phyloP scores from a whole-genome alignment of 2,329 filamentous ascomycete species.

The Cordyceps fumosorosea region DNA sequence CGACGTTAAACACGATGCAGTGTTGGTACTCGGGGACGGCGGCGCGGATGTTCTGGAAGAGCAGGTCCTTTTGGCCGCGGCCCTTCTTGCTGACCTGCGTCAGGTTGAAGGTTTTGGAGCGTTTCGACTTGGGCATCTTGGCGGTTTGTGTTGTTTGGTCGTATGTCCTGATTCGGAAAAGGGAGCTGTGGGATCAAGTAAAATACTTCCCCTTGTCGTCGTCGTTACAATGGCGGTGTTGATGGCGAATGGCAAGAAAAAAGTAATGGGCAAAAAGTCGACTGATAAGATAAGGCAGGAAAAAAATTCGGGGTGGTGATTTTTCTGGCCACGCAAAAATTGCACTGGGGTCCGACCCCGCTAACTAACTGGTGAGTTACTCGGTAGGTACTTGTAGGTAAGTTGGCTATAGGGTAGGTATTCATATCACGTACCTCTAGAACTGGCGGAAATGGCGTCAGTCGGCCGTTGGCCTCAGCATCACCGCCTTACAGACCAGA shows the following conservation, averaged over 20 bases:
- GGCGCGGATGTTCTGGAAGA: slow-evolving; percentile 84
- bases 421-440: too few relatives aligned
- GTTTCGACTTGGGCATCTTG: slow-evolving; percentile 93
- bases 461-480: too few relatives aligned
- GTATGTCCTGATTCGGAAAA: neutral
- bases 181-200: too few relatives aligned
- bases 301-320: slow-evolving; percentile 19
- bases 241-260: neutral
- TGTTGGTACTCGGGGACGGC: slow-evolving; percentile 78
- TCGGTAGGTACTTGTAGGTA: too few relatives aligned
- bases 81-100: slow-evolving; percentile 90
- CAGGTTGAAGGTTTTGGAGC: slow-evolving; percentile 80
- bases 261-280: slow-evolving; percentile 5
- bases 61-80: slow-evolving; percentile 81
- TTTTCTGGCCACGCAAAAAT: slow-evolving; percentile 8
- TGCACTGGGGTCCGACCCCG: slow-evolving; percentile 5
- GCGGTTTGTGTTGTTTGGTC: slow-evolving; percentile 16
- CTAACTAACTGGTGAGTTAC: neutral
- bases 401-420: too few relatives aligned
- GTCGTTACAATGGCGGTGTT: slow-evolving; percentile 12
- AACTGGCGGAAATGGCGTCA: too few relatives aligned
- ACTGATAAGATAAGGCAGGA: slow-evolving; percentile 25
- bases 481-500: too few relatives aligned
- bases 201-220: neutral
- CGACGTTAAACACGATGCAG: slow-evolving; percentile 88